phyloP scores from a whole-genome alignment of 257 asterid species.

The Cynanchum wilfordii region DNA sequence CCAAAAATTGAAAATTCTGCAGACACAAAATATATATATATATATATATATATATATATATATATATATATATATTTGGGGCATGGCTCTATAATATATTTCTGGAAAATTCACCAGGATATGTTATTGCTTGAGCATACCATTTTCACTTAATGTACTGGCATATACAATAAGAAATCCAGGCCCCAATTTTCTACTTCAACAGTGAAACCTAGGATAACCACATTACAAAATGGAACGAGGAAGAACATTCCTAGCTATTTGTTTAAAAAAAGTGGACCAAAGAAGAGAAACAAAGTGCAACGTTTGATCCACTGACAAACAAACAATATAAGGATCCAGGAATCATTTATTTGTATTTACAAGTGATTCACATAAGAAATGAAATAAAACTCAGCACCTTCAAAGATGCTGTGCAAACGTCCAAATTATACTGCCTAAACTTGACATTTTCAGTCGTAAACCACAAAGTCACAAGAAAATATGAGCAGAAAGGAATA shows the following conservation, averaged over 20 bases:
- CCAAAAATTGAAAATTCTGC: neutral
- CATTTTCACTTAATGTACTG: neutral
- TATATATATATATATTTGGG: too few relatives aligned
- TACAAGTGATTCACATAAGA: neutral
- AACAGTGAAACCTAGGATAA: neutral
- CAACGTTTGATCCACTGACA: neutral
- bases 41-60: too few relatives aligned
- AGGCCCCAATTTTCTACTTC: neutral
- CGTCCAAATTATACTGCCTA: neutral
- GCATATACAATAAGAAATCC: neutral
- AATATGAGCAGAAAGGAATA: neutral
- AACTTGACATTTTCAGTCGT: neutral
- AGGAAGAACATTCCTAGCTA: neutral
- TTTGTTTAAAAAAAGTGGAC: neutral
- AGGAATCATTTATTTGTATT: neutral
- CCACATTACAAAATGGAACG: neutral
- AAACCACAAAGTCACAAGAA: neutral
- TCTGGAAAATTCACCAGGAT: neutral
- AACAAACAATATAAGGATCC: neutral
- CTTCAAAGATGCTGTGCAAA: neutral
- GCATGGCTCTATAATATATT: neutral
- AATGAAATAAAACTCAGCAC: neutral
- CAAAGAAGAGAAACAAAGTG: conserved; percentile 2
- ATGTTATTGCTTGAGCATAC: neutral
- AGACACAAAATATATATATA: too few relatives aligned